Conservation (phyloP, 306 rosid genomes). For the Biancaea sappan region DNA sequence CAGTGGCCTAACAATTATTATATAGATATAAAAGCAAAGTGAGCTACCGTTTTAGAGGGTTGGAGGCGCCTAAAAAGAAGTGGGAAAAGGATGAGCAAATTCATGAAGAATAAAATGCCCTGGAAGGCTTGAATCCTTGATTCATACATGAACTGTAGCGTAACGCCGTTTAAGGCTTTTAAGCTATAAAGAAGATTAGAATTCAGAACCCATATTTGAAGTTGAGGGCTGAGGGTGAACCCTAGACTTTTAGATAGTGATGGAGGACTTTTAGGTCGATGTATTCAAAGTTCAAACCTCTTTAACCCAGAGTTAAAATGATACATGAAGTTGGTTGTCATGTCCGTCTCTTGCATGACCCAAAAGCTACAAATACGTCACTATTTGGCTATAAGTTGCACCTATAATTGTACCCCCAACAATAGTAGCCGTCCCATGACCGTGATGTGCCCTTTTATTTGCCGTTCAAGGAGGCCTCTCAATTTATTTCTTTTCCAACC, state of each 20-base stretch:
- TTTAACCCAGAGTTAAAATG: constrained; percentile 46
- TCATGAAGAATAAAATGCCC: constrained; percentile 28
- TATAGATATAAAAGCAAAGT: constrained; percentile 13
- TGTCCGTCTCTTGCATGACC: not conserved
- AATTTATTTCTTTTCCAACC: constrained; percentile 12
- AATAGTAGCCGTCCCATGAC: constrained; percentile 42
- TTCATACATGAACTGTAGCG: constrained; percentile 8
- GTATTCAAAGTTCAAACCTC: constrained; percentile 49
- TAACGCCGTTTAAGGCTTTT: constrained; percentile 23
- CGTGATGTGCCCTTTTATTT: constrained; percentile 38
- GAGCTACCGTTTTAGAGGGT: constrained; percentile 20
- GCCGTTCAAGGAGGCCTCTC: constrained; percentile 1
- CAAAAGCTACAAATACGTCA: constrained; percentile 35
- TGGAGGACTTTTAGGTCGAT: constrained; percentile 47
- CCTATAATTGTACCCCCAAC: constrained; percentile 45
- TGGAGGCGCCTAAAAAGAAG: constrained; percentile 10
- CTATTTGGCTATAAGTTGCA: constrained; percentile 28
- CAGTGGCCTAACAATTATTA: not conserved
- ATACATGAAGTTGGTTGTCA: constrained; percentile 33
- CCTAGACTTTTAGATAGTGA: too few relatives aligned
- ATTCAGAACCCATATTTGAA: too few relatives aligned
- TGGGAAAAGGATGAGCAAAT: constrained; percentile 42
- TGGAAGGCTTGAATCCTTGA: too few relatives aligned
- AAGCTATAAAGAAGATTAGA: too few relatives aligned
- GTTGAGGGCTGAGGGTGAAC: too few relatives aligned